Evolutionary conservation across 2,329 filamentous ascomycete genomes (phyloP), one percentile per base, ranked within the genome.

Genomic region (Endothia cerciana): DNA sequence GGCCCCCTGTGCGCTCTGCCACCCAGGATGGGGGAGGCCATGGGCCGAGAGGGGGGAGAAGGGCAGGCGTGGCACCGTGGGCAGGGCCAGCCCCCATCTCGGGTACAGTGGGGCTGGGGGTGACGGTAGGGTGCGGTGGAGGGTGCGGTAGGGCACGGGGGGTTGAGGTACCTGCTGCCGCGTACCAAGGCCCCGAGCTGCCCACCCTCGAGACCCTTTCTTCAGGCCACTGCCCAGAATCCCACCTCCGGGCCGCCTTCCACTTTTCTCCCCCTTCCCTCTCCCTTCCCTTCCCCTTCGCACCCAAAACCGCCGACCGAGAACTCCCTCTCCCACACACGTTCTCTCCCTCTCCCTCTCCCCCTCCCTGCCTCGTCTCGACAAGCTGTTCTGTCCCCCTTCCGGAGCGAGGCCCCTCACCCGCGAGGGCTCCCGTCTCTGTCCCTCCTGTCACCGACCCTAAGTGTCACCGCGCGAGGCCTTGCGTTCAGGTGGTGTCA

Each of bases 401-500:
- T 51, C 33, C 13, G 25, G 47, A 28, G 47, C 25, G 15, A 17
- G 10, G 45, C 33, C 6, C 33, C 33, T 36, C 33, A 36, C 33
- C 33, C 10, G 33, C 33, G 6, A 5, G 33, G 33, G 33, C 33
- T 36, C 33, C 33, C 33, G 33, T 36, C 33, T n/a, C n/a, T n/a
- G n/a, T n/a, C 28, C 60, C 36, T 63, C 59, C 38, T 60, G 36
- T 57, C 40, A 13, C 38, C 62, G 33, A 10, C 33, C n/a, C n/a
- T n/a, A n/a, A n/a, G 40, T 49, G 59, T 45, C 55, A 55, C 38
- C 64, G n/a, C n/a, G n/a, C n/a, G n/a, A n/a, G n/a, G n/a, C n/a
- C n/a, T n/a, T n/a, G 53, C 33, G 28, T 36, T 41, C 56, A 49
- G 47, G 33, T 51, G 22, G 47, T 47, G 65, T 63, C 36, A 57